phyloP scores from a whole-genome alignment of 371 early-diverging fungal genomes.

The Entomophthora muscae region DNA sequence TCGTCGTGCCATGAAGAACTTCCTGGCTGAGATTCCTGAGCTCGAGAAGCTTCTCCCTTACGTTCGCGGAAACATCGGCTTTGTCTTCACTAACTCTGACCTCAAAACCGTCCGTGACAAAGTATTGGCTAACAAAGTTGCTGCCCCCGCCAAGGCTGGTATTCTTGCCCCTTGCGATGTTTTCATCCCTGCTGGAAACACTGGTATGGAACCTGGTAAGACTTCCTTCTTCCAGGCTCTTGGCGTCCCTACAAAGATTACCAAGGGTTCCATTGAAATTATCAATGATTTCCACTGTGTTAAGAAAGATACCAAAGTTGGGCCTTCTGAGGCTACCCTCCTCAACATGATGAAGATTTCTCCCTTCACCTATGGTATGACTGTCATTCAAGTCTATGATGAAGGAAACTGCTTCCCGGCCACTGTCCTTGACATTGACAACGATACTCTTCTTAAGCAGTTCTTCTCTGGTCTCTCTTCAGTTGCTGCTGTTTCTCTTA shows the following conservation, averaged over 20 bases:
- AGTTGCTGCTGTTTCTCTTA: constrained; percentile 91
- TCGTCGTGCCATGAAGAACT: constrained; percentile 80
- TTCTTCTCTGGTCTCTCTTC: constrained; percentile 63
- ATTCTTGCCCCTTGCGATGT: constrained; percentile 96
- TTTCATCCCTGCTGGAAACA: constrained; percentile 93
- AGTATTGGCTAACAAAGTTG: constrained; percentile 86
- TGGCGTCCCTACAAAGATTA: constrained; percentile 99
- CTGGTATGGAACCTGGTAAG: constrained; percentile 99
- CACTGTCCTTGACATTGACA: constrained; percentile 85
- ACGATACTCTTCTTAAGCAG: constrained; percentile 59
- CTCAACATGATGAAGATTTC: constrained; percentile 99
- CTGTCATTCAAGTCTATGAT: constrained; percentile 87
- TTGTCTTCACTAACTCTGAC: constrained; percentile 98
- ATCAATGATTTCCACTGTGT: constrained; percentile 89
- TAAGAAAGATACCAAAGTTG: constrained; percentile 84
- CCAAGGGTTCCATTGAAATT: constrained; percentile 99
- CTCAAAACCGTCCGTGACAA: constrained; percentile 87
- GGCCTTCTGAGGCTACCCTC: constrained; percentile 97
- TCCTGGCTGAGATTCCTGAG: constrained; percentile 63
- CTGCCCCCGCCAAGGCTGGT: constrained; percentile 97
- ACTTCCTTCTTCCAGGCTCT: constrained; percentile 99
- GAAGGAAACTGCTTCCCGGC: constrained; percentile 84
- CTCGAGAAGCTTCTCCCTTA: constrained; percentile 71
- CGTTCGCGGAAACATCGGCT: constrained; percentile 94
- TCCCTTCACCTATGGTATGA: constrained; percentile 99